Evolutionary conservation across 192 early-diverging fungal species (phyloP).

Genomic region (Backusella psychrophila): DNA sequence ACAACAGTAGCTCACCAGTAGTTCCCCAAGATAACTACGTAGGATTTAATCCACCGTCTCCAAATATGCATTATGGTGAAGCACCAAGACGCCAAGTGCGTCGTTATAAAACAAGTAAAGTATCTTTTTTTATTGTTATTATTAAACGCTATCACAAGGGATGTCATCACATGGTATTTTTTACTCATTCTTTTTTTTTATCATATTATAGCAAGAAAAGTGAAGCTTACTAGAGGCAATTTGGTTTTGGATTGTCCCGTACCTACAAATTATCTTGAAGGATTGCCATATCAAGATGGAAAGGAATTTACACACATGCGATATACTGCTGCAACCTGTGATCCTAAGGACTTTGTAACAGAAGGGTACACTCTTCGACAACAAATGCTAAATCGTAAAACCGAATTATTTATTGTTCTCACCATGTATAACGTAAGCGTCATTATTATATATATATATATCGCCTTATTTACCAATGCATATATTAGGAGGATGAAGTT

Average conservation of each 20-base stretch:
- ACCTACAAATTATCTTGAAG: slow-evolving; percentile 48
- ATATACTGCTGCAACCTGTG: slow-evolving; percentile 73
- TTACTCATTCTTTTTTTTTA: neutral
- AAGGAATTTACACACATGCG: slow-evolving; percentile 76
- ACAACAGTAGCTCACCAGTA: slow-evolving; percentile 27
- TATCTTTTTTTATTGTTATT: neutral
- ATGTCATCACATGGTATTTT: neutral
- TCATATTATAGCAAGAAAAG: slow-evolving; percentile 26
- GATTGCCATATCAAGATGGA: slow-evolving; percentile 42
- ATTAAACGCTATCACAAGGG: neutral
- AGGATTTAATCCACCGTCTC: slow-evolving; percentile 27
- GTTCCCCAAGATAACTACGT: slow-evolving; percentile 15
- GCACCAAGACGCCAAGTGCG: slow-evolving; percentile 46
- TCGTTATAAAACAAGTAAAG: slow-evolving; percentile 52
- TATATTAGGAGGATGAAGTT: slow-evolving; percentile 62
- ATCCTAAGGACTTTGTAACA: slow-evolving; percentile 54
- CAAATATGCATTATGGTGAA: slow-evolving; percentile 34
- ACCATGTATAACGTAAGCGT: slow-evolving; percentile 68
- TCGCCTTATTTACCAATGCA: slow-evolving; percentile 27
- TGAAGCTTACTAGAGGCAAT: slow-evolving; percentile 65
- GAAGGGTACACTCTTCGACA: slow-evolving; percentile 65
- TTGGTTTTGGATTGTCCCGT: slow-evolving; percentile 74
- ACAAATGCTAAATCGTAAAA: slow-evolving; percentile 58
- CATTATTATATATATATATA: slow-evolving; percentile 2
- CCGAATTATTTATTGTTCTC: slow-evolving; percentile 80